Evolutionary conservation across 768 basidiomycete genomes (phyloP), one percentile per base, ranked within the genome.

Genomic region (Leucosporidium scottii): DNA sequence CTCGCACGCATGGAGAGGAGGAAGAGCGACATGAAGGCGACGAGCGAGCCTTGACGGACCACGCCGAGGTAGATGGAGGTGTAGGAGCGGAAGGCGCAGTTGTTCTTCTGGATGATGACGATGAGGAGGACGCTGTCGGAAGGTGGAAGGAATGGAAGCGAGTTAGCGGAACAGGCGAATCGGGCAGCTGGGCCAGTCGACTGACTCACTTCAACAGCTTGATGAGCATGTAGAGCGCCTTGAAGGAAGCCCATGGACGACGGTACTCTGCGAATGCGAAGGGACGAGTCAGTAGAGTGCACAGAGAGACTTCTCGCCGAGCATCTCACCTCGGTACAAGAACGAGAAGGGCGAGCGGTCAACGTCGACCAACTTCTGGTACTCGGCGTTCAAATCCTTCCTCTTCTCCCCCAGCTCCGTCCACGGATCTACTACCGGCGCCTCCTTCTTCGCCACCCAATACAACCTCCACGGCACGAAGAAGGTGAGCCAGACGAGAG

Each of bases 331-430:
- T 59, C 79, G 82, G 71, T 90, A 90, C 6, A 91, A 78, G 75
- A 89, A 90, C 2, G 82, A 81, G 70, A 89, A 84, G 4, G 88
- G 86, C 75, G 85, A 87, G 21, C 76, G 78, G 76, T 90, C 89
- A 4, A 84, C 82, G 60, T 80, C 78, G 25, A 89, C 80, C 17
- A 89, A 73, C 30, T 86, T 81, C 68, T 86, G 84, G 68, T 90
- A 89, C 79, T 89, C 59, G 27, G 17, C 59, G 27, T 27, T 20
- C 17, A 30, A 7, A 28, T 60, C 59, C 27, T 21, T 47, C 47
- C 59, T 28, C 25, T 56, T 56, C 53, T 84, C 82, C 6, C 89
- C 89, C n/a, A 90, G 80, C 72, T 88, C 88, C 1, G 86, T 87
- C 74, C 81, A 90, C 36, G 73, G 79, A 73, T 89, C 87, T 1